Conservation (phyloP, 352 stramenopile species). For the Globisporangium iwayamae region DNA sequence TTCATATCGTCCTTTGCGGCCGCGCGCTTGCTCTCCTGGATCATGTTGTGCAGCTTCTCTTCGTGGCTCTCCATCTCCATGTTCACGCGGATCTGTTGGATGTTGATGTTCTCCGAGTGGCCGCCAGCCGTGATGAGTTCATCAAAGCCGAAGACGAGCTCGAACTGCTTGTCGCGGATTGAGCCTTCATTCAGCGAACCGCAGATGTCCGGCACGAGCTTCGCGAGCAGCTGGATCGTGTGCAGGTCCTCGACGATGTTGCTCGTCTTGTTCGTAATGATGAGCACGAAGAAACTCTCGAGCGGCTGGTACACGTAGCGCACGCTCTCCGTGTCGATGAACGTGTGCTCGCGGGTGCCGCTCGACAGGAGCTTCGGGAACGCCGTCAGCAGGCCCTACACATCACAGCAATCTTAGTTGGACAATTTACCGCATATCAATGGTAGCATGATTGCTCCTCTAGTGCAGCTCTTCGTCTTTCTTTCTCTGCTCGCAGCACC, state of each 20-base stretch:
- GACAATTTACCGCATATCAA: background rate
- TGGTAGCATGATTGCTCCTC: background rate
- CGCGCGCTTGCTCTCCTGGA: slow-evolving; percentile 94
- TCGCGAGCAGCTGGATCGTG: slow-evolving; percentile 96
- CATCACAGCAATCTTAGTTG: background rate
- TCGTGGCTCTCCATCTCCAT: slow-evolving; percentile 99
- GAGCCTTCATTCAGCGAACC: slow-evolving; percentile 91
- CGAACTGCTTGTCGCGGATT: slow-evolving; percentile 97
- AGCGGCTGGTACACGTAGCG: slow-evolving; percentile 99
- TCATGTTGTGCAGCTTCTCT: slow-evolving; percentile 98
- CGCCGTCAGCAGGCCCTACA: slow-evolving; percentile 93
- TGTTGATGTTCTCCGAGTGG: slow-evolving; percentile 95
- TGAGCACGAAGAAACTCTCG: slow-evolving; percentile 97
- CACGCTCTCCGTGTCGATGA: slow-evolving; percentile 98
- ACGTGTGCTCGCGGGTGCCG: slow-evolving; percentile 95
- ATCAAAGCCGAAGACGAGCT: slow-evolving; percentile 99
- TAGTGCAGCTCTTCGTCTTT: background rate
- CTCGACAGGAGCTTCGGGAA: slow-evolving; percentile 98
- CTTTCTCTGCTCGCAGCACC: background rate
- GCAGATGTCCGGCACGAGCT: slow-evolving; percentile 96
- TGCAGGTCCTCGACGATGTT: slow-evolving; percentile 99
- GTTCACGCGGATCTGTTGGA: slow-evolving; percentile 95
- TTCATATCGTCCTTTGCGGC: slow-evolving; percentile 89
- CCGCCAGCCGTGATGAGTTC: slow-evolving; percentile 97
- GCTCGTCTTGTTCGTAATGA: slow-evolving; percentile 99